Percentiles rank a stretch among this genome's conserved stretches.
Evolutionary conservation across 2,329 filamentous ascomycete species (phyloP).

Genomic region (Esteya vermicola): DNA sequence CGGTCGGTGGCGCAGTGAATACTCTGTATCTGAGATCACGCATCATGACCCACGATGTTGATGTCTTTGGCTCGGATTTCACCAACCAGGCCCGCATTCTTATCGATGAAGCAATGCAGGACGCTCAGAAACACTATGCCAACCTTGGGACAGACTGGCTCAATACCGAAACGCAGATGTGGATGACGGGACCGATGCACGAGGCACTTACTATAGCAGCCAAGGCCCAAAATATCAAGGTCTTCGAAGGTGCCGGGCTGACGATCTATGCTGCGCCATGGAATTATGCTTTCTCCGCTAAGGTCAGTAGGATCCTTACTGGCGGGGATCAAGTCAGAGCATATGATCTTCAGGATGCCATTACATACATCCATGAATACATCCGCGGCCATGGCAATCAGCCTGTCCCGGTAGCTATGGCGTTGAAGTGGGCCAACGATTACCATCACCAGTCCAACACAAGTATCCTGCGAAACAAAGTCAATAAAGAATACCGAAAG

Average conservation of each 20-base stretch:
- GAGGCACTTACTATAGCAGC: not conserved
- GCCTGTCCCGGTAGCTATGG: not conserved
- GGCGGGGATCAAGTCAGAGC: not conserved
- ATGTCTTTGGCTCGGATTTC: not conserved
- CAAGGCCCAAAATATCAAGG: not conserved
- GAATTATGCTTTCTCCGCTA: not conserved
- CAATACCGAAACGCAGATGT: not conserved
- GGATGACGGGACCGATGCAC: not conserved
- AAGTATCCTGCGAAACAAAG: not conserved
- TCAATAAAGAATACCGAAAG: not conserved
- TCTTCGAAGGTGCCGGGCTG: not conserved
- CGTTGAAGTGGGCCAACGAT: not conserved
- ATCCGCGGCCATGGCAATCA: not conserved
- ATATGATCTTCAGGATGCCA: not conserved
- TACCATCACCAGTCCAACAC: not conserved
- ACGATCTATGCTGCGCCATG: not conserved
- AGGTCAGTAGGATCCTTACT: not conserved
- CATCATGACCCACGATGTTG: not conserved
- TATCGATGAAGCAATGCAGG: not conserved
- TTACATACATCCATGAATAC: not conserved
- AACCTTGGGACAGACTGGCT: not conserved
- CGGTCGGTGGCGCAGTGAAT: conserved; percentile 2
- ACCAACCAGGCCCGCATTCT: not conserved
- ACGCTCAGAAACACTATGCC: not conserved
- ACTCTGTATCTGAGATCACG: not conserved